Evolutionary conservation across 371 early-diverging fungal species (phyloP), one percentile per base, ranked within the genome.

Genomic region (Encephalitozoon romaleae): DNA sequence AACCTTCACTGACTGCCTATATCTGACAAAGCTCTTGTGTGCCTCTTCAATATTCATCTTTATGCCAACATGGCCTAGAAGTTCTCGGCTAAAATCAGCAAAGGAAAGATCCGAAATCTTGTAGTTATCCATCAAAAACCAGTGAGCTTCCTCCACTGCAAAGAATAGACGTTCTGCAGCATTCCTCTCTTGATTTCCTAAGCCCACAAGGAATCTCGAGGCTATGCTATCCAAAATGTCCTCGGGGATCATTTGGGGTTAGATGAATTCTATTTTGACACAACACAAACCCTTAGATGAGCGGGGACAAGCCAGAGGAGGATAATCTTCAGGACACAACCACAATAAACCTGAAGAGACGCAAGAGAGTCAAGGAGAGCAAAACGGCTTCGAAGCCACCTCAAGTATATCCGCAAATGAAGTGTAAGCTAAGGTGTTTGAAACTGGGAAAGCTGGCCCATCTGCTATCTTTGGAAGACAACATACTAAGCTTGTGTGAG

Each of bases 41-140:
- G 93, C 38, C 86, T 88, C 84, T 91, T 93, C 45, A 92, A 88
- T 42, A 88, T 88, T 67, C 89, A 89, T 21, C 59, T 49, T 5
- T 28, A 73, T 47, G 2, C 65, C 63, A 47, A 55, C 78, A 77
- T 84, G 80, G 18, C 15, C 47, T 23, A 84, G n/a, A 41, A 84
- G 49, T 26, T 54, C 28, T 8, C 25, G 11, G 18, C 74, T 63
- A 52, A 84, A 84, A 2, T 77, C 89, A 88, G 38, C 67, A 23
- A 84, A 70, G 39, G 69, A 68, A 4, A 76, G 18, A 74, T 90
- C 89, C 68, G 89, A 85, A 74, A 91, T 91, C 75, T 93, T 87
- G 45, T 93, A 88, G 86, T 95, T 94, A 86, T 98, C 99, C 79
- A 94, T 93, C 84, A 95, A 95, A 84, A 92, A 98, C 99, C 99